phyloP scores from a whole-genome alignment of 495 filamentous ascomycete species.

The Penicillium riverlandense region DNA sequence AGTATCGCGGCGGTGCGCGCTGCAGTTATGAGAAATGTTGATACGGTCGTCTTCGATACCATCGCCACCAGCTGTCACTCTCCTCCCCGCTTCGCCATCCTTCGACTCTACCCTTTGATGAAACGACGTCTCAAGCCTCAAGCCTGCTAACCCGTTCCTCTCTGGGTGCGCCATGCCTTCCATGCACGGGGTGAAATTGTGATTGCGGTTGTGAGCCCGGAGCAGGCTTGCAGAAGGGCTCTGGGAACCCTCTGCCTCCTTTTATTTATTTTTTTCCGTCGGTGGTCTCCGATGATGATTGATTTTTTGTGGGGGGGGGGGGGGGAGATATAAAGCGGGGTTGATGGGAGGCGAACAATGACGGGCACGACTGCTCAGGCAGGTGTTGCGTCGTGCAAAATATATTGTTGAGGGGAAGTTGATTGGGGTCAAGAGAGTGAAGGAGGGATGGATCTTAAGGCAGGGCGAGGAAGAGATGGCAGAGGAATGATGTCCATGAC shows the following conservation, averaged over 20 bases:
- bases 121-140: conserved; percentile 40
- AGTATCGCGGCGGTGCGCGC: conserved; percentile 36
- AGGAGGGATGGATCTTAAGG: too few relatives aligned
- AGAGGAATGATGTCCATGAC: too few relatives aligned
- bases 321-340: too few relatives aligned
- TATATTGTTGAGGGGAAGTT: too few relatives aligned
- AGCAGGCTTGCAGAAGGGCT: conserved; percentile 19
- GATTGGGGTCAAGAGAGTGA: too few relatives aligned
- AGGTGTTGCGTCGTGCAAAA: too few relatives aligned
- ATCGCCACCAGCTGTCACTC: conserved; percentile 25
- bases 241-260: conserved; percentile 14
- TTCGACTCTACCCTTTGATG: conserved; percentile 21
- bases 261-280: neutral
- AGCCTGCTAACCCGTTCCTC: conserved; percentile 28
- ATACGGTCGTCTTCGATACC: conserved; percentile 40
- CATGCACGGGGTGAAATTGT: conserved; percentile 11
- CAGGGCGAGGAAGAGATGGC: too few relatives aligned
- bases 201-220: conserved; percentile 8
- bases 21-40: conserved; percentile 34
- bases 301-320: too few relatives aligned
- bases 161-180: conserved; percentile 36
- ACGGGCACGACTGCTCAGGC: too few relatives aligned
- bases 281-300: neutral
- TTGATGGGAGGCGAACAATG: too few relatives aligned
- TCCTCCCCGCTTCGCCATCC: conserved; percentile 16